Percentiles rank a stretch among this genome's conserved stretches.
phyloP scores from a whole-genome alignment of 1,284 basidiomycete genomes.

The Apiotrichum sp. region DNA sequence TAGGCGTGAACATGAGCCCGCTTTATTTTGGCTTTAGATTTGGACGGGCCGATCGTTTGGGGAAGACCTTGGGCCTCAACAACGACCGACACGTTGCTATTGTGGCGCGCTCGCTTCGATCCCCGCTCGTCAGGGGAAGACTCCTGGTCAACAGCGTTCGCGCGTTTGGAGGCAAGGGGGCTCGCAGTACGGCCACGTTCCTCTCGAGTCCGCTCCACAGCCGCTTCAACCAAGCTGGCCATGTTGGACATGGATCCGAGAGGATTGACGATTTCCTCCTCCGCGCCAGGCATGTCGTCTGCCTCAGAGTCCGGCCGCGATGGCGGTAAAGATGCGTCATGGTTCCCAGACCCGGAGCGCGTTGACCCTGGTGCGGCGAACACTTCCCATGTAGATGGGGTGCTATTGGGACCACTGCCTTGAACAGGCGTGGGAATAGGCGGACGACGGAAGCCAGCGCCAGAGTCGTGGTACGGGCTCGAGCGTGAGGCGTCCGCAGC shows the following conservation, averaged over 20 bases:
- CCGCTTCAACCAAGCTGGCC: constrained; percentile 47
- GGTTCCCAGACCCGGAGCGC: background rate
- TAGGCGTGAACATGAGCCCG: constrained; percentile 42
- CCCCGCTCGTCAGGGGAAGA: constrained; percentile 5
- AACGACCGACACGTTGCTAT: constrained; percentile 16
- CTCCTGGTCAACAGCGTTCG: constrained; percentile 5
- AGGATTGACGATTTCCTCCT: constrained; percentile 43
- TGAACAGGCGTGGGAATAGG: background rate
- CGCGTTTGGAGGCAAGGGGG: background rate
- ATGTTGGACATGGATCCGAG: constrained; percentile 44
- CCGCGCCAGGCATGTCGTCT: constrained; percentile 35
- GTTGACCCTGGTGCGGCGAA: constrained; percentile 1
- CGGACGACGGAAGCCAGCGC: background rate
- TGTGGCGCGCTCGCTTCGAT: constrained; percentile 26
- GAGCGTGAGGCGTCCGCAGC: background rate
- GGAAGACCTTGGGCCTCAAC: constrained; percentile 37
- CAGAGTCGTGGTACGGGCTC: background rate
- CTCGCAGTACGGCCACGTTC: constrained; percentile 16
- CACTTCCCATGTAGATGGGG: constrained; percentile 5
- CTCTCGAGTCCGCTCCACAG: constrained; percentile 43
- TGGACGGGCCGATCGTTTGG: constrained; percentile 20
- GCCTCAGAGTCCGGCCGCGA: constrained; percentile 37
- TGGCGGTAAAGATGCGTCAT: constrained; percentile 36
- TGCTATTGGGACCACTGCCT: background rate
- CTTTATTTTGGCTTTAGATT: constrained; percentile 25